These are phyloP conservation scores for Pichia sp. DNA, from an alignment of 1,139 yeast genomes.

Conservation along the genomic window DNA sequence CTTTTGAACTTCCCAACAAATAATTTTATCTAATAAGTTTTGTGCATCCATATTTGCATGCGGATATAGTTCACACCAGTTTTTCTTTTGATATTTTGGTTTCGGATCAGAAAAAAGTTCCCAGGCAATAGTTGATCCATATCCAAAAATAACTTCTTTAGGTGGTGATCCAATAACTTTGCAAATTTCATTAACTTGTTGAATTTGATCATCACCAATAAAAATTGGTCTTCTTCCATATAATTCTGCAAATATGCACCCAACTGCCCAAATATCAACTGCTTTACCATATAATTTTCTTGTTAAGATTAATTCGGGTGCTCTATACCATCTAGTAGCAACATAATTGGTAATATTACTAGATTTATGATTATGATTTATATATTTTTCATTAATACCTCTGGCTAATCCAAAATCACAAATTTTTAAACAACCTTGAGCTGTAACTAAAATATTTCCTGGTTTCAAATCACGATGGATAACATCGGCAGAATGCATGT, in stretches of 20 bases:
- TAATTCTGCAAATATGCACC: constrained; percentile 72
- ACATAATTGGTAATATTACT: constrained; percentile 72
- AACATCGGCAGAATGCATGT: constrained; percentile 93
- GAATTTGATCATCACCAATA: constrained; percentile 59
- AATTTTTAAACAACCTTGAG: constrained; percentile 91
- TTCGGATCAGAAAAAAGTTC: constrained; percentile 37
- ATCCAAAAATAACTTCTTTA: constrained; percentile 32
- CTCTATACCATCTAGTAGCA: constrained; percentile 94
- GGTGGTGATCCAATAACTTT: constrained; percentile 61
- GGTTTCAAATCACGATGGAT: constrained; percentile 93
- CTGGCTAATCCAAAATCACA: constrained; percentile 95
- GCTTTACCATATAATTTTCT: constrained; percentile 62
- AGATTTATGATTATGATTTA: constrained; percentile 31
- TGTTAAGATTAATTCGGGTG: constrained; percentile 93
- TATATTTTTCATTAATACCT: constrained; percentile 49
- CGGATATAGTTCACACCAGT: constrained; percentile 53
- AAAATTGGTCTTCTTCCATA: constrained; percentile 71
- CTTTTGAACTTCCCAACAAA: constrained; percentile 54
- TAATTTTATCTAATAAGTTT: constrained; percentile 42
- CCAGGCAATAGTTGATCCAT: constrained; percentile 33
- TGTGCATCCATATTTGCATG: constrained; percentile 47
- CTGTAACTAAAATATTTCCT: constrained; percentile 84
- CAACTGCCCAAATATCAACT: constrained; percentile 77
- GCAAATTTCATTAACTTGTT: constrained; percentile 58
- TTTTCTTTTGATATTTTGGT: constrained; percentile 35